Evolutionary conservation across 2,329 filamentous ascomycete genomes (phyloP).

Genomic region (Colletotrichum incanum): DNA sequence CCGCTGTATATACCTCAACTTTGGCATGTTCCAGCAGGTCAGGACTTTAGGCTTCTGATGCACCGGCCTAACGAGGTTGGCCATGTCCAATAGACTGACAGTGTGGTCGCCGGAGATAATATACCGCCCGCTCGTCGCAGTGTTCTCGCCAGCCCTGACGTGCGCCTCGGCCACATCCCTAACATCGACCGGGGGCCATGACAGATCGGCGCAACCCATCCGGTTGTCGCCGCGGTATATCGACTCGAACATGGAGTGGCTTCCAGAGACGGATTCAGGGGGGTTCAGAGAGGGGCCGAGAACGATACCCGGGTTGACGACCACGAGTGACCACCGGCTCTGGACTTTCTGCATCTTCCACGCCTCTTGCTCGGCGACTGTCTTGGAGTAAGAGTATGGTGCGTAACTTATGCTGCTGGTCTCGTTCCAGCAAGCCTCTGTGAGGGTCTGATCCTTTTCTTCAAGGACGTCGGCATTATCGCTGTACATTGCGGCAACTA

Average conservation of each 20-base stretch:
- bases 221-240: slow-evolving; percentile 47
- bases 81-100: slow-evolving; percentile 37
- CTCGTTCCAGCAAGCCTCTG: slow-evolving; percentile 17
- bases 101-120: slow-evolving; percentile 30
- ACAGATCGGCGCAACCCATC: slow-evolving; percentile 48
- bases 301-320: slow-evolving; percentile 41
- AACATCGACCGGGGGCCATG: slow-evolving; percentile 46
- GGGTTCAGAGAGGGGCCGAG: slow-evolving; percentile 42
- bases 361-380: slow-evolving; percentile 40
- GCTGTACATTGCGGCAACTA: neutral
- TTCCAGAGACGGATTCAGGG: slow-evolving; percentile 46
- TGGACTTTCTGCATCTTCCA: slow-evolving; percentile 44
- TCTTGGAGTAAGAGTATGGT: slow-evolving; percentile 39
- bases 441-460: slow-evolving; percentile 1
- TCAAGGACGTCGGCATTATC: slow-evolving; percentile 18
- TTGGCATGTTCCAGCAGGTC: slow-evolving; percentile 43
- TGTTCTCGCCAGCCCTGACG: slow-evolving; percentile 33
- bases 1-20: slow-evolving; percentile 41
- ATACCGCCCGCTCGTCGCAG: slow-evolving; percentile 34
- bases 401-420: slow-evolving; percentile 17
- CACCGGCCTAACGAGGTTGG: slow-evolving; percentile 26
- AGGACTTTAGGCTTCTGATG: slow-evolving; percentile 33
- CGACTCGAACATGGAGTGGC: slow-evolving; percentile 48
- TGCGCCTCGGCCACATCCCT: slow-evolving; percentile 47
- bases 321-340: slow-evolving; percentile 40